These are phyloP conservation scores for Nicotiana benthamiana DNA, from an alignment of 257 asterid genomes.

Conservation along the genomic window DNA sequence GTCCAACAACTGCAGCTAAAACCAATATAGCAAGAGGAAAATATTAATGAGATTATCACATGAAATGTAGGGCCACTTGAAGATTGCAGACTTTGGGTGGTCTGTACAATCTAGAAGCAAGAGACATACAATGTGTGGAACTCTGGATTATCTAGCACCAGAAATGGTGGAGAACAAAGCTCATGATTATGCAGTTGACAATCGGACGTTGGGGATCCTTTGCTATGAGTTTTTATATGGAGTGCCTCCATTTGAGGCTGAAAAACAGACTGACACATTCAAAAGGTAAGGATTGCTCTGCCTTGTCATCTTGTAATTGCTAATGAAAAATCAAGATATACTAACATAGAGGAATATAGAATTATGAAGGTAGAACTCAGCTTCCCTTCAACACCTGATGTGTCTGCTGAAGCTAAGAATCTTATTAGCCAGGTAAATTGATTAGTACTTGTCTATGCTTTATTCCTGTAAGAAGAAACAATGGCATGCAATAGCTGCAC, in stretches of 20 bases:
- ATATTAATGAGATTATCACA: background rate
- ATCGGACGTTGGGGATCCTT: conserved; percentile 85
- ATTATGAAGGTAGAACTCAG: conserved; percentile 80
- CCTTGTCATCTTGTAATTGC: background rate
- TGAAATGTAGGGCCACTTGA: conserved; percentile 63
- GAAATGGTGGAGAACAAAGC: conserved; percentile 93
- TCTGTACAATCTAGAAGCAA: conserved; percentile 78
- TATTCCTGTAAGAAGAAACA: background rate
- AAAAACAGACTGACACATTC: conserved; percentile 70
- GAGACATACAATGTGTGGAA: conserved; percentile 90
- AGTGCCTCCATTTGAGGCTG: conserved; percentile 88
- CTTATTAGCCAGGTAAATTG: conserved; percentile 63
- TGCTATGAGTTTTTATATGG: conserved; percentile 86
- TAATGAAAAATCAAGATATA: conserved; percentile 1
- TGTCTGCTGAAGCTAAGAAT: conserved; percentile 65
- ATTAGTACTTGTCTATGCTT: background rate
- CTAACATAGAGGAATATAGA: conserved; percentile 29
- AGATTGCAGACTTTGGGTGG: conserved; percentile 95
- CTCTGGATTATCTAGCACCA: conserved; percentile 89
- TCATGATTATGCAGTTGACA: conserved; percentile 83
- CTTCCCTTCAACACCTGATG: conserved; percentile 60
- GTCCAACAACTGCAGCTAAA: background rate
- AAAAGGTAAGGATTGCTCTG: conserved; percentile 38
- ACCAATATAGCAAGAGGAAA: background rate
- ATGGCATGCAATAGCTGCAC: background rate